Conservation (phyloP, 208 protist genomes). For the Leishmania tarentolae region DNA sequence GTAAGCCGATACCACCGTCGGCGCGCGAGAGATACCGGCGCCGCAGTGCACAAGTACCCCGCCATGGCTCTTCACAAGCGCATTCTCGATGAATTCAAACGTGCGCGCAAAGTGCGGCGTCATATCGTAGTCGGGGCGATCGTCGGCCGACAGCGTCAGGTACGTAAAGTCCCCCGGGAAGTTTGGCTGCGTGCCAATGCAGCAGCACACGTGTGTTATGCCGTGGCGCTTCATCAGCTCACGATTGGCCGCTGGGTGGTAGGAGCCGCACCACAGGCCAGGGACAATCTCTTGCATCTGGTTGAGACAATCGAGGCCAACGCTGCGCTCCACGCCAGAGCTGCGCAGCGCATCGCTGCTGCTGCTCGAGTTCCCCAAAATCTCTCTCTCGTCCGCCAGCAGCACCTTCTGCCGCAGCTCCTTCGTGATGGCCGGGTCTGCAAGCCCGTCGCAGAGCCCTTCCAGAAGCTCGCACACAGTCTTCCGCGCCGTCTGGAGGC, state of each 20-base stretch:
- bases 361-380: not conserved
- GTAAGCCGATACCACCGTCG: constrained; percentile 75
- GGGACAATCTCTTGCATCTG: constrained; percentile 82
- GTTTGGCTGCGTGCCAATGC: constrained; percentile 50
- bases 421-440: constrained; percentile 6
- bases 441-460: constrained; percentile 16
- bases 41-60: constrained; percentile 85
- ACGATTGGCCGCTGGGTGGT: constrained; percentile 56
- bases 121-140: constrained; percentile 57
- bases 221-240: constrained; percentile 38
- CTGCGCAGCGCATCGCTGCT: not conserved
- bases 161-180: constrained; percentile 75
- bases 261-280: constrained; percentile 82
- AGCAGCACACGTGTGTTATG: constrained; percentile 81
- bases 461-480: constrained; percentile 23
- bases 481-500: constrained; percentile 21
- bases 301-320: constrained; percentile 13
- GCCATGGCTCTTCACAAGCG: constrained; percentile 43
- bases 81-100: constrained; percentile 79
- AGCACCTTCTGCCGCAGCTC: constrained; percentile 23
- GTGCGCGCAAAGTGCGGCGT: constrained; percentile 49
- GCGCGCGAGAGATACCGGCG: constrained; percentile 81
- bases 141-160: constrained; percentile 48
- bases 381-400: not conserved
- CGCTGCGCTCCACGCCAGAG: not conserved